Percentiles rank a stretch among this genome's conserved stretches.
Conservation (phyloP, 2,329 filamentous ascomycete species). For the Alternaria rosae region DNA sequence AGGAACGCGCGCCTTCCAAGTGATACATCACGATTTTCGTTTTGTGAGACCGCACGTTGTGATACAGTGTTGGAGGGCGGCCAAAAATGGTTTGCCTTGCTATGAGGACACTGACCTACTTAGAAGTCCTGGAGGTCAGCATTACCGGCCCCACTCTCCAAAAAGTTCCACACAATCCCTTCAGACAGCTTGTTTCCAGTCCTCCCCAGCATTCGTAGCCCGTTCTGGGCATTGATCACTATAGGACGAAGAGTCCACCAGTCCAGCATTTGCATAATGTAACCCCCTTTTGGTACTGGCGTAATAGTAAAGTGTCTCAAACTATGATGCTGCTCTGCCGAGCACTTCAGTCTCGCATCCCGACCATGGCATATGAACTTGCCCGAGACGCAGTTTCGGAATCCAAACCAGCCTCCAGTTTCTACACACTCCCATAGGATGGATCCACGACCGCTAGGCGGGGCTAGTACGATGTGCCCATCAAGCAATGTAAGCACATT, state of each 20-base stretch:
- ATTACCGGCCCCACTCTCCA: not conserved
- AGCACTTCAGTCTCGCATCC: slow-evolving; percentile 12
- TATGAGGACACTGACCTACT: not conserved
- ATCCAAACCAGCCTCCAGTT: slow-evolving; percentile 16
- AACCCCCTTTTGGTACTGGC: slow-evolving; percentile 13
- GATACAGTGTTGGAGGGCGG: not conserved
- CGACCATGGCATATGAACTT: slow-evolving; percentile 13
- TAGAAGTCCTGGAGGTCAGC: not conserved
- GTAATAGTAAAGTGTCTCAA: slow-evolving; percentile 15
- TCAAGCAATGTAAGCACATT: slow-evolving; percentile 16
- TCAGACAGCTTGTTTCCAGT: slow-evolving; percentile 15
- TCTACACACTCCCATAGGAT: slow-evolving; percentile 17
- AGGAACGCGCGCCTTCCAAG: not conserved
- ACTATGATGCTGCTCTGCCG: not conserved
- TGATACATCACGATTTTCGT: not conserved
- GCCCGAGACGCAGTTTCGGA: slow-evolving; percentile 1
- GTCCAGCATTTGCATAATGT: slow-evolving; percentile 23
- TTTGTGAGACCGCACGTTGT: not conserved
- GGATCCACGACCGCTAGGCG: slow-evolving; percentile 6
- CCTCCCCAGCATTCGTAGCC: slow-evolving; percentile 8
- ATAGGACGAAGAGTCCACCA: slow-evolving; percentile 18
- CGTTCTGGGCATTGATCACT: slow-evolving; percentile 8
- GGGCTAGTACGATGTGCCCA: slow-evolving; percentile 11
- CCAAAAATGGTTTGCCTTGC: not conserved
- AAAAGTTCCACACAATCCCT: slow-evolving; percentile 16